Percentiles rank a stretch among this genome's conserved stretches.
These are phyloP conservation scores for Jatropha multifida DNA, from an alignment of 441 rosid genomes.

Conservation along the genomic window DNA sequence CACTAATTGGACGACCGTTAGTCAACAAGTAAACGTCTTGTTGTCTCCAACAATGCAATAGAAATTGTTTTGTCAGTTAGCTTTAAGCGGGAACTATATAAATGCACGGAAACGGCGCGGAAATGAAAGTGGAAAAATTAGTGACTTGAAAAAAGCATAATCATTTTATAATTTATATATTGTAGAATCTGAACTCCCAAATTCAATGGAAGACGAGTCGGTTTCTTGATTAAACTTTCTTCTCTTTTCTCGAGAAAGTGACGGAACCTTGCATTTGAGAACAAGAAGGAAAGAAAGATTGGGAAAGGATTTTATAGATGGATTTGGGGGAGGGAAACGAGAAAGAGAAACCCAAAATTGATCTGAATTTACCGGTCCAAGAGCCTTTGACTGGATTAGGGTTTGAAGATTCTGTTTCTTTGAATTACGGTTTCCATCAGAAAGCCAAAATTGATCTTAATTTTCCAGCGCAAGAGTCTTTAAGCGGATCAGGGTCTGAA, in stretches of 20 bases:
- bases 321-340: conserved; percentile 12
- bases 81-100: conserved; percentile 7
- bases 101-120: not conserved
- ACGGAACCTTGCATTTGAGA: not conserved
- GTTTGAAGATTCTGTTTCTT: conserved; percentile 8
- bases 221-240: not conserved
- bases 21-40: no score
- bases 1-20: no score
- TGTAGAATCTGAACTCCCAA: not conserved
- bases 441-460: no score
- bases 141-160: not conserved
- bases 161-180: not conserved
- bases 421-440: no score
- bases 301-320: not conserved
- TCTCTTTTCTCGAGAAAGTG: not conserved
- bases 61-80: not conserved
- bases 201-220: not conserved
- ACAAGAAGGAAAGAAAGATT: not conserved
- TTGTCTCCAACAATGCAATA: no score
- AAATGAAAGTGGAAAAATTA: not conserved
- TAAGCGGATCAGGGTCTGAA: no score
- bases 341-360: conserved; percentile 8
- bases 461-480: no score
- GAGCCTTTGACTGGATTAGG: conserved; percentile 11
- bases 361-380: conserved; percentile 21